These are phyloP conservation scores for Pyronema domesticum DNA, from an alignment of 495 filamentous ascomycete genomes.

Conservation along the genomic window DNA sequence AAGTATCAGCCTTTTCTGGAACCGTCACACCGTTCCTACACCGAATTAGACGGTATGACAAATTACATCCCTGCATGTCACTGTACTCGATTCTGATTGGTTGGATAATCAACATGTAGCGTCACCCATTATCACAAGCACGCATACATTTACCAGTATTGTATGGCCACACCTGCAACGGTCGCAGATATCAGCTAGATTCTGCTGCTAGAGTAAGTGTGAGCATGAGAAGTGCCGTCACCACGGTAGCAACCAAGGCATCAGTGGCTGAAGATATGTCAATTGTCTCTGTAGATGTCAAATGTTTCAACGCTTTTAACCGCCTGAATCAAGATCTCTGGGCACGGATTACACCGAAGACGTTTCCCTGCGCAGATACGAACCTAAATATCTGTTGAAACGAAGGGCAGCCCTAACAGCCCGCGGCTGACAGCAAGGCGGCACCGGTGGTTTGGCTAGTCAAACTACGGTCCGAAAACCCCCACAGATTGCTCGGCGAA, in stretches of 20 bases:
- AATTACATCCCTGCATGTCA: neutral
- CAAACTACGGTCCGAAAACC: neutral
- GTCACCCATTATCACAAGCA: neutral
- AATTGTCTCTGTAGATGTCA: neutral
- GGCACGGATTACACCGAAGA: neutral
- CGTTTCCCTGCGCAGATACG: neutral
- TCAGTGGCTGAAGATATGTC: no score
- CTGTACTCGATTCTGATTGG: neutral
- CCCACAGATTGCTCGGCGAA: neutral
- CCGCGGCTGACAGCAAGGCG: neutral
- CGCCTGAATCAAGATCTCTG: neutral
- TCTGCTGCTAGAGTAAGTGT: no score
- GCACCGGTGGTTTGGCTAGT: neutral
- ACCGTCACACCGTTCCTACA: neutral
- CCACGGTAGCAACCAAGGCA: no score
- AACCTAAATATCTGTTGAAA: neutral
- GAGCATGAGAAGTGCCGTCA: no score
- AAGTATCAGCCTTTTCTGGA: neutral
- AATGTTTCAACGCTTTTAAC: neutral
- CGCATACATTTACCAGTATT: neutral
- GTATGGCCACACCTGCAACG: neutral
- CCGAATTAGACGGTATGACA: neutral
- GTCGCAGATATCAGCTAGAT: neutral
- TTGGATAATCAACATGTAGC: neutral
- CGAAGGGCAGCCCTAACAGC: neutral